phyloP scores from a whole-genome alignment of 2,329 filamentous ascomycete genomes.

The Epichloe glyceriae region DNA sequence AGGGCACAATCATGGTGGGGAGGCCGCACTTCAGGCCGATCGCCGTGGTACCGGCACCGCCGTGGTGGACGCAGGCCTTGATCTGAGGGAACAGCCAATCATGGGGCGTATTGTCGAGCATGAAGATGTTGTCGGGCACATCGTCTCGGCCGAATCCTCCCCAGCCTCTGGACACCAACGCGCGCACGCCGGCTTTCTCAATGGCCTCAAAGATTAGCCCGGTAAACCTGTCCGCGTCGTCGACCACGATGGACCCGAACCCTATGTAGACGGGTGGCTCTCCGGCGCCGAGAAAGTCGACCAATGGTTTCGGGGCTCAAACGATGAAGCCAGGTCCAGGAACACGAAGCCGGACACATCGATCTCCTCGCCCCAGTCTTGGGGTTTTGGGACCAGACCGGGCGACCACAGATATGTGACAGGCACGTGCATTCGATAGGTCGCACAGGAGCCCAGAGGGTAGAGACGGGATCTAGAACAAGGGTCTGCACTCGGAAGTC shows the following conservation, averaged over 20 bases:
- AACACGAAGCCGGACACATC: slow-evolving; percentile 72
- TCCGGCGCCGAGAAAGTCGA: slow-evolving; percentile 41
- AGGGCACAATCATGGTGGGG: slow-evolving; percentile 65
- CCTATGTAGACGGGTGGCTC: slow-evolving; percentile 59
- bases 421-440: slow-evolving; percentile 61
- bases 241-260: slow-evolving; percentile 64
- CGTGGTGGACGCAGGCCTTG: slow-evolving; percentile 57
- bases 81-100: slow-evolving; percentile 65
- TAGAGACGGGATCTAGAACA: slow-evolving; percentile 59
- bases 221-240: slow-evolving; percentile 56
- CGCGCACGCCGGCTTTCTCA: slow-evolving; percentile 50
- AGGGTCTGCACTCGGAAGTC: slow-evolving; percentile 57
- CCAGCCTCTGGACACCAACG: slow-evolving; percentile 65
- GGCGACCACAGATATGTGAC: slow-evolving; percentile 65
- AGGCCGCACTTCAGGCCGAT: slow-evolving; percentile 58
- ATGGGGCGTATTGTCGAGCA: slow-evolving; percentile 63
- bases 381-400: slow-evolving; percentile 50
- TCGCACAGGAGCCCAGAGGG: slow-evolving; percentile 61
- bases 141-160: slow-evolving; percentile 49
- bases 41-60: slow-evolving; percentile 66
- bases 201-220: slow-evolving; percentile 60
- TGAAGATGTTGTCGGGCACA: slow-evolving; percentile 51
- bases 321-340: slow-evolving; percentile 51
- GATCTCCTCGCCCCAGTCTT: slow-evolving; percentile 56
- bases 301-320: slow-evolving; percentile 43